These are phyloP conservation scores for Boletus rubropictus DNA, from an alignment of 768 basidiomycete species.

Conservation along the genomic window DNA sequence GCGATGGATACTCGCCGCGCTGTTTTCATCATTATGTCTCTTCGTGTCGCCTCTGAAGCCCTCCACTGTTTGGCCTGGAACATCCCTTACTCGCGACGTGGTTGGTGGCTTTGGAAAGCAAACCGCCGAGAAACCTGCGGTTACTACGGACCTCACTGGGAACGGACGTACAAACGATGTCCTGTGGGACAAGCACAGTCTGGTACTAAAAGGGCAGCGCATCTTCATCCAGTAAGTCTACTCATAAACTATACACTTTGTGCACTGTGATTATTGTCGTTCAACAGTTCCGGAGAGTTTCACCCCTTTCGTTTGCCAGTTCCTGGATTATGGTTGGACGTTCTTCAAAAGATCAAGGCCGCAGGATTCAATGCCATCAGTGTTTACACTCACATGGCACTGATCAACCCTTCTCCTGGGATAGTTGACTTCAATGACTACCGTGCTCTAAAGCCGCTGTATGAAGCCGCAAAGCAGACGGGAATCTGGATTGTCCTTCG, in stretches of 20 bases:
- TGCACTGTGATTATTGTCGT: not conserved
- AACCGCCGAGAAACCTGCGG: not conserved
- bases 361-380: constrained; percentile 75
- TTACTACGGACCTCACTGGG: constrained; percentile 13
- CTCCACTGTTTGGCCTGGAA: not conserved
- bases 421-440: constrained; percentile 69
- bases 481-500: constrained; percentile 78
- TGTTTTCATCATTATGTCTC: constrained; percentile 17
- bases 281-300: constrained; percentile 71
- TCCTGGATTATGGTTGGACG: constrained; percentile 74
- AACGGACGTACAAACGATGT: constrained; percentile 36
- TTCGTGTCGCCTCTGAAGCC: constrained; percentile 10
- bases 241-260: not conserved
- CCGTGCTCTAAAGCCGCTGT: constrained; percentile 63
- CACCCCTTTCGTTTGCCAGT: constrained; percentile 80
- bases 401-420: constrained; percentile 69
- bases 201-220: constrained; percentile 63
- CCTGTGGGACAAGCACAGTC: constrained; percentile 65
- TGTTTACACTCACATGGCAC: constrained; percentile 76
- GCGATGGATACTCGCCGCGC: constrained; percentile 11
- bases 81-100: not conserved
- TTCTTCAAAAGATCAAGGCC: constrained; percentile 76
- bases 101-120: not conserved
- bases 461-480: constrained; percentile 64
- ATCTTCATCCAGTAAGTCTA: constrained; percentile 62